Percentiles rank a stretch among this genome's conserved stretches.
Evolutionary conservation across 2,329 filamentous ascomycete genomes (phyloP).

Genomic region (Trichoderma sp.): DNA sequence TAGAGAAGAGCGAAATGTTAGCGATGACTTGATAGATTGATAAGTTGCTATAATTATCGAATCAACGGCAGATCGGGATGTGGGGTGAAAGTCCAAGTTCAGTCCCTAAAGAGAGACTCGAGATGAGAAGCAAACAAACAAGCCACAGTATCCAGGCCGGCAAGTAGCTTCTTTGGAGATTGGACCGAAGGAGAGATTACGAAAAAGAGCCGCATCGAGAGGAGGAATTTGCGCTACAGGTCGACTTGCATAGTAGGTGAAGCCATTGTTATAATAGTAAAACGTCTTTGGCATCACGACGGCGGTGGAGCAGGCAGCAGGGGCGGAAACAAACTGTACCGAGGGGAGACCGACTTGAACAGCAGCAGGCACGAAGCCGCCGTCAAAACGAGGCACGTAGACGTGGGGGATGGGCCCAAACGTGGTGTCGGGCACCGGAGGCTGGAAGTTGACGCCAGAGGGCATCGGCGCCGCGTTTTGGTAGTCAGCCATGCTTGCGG

Average conservation of each 20-base stretch:
- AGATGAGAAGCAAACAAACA: not conserved
- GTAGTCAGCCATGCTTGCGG: conserved; percentile 43
- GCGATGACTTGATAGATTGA: not conserved
- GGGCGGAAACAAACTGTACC: conserved; percentile 34
- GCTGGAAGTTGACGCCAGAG: conserved; percentile 56
- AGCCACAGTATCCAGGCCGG: not conserved
- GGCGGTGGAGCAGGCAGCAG: conserved; percentile 33
- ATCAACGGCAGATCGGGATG: not conserved
- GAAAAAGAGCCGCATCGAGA: not conserved
- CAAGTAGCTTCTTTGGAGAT: not conserved
- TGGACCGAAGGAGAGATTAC: not conserved
- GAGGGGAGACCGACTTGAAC: conserved; percentile 40
- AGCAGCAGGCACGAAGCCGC: conserved; percentile 32
- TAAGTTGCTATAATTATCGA: too few relatives aligned
- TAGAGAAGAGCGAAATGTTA: conserved; percentile 29
- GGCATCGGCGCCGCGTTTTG: conserved; percentile 46
- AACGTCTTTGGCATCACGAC: conserved; percentile 39
- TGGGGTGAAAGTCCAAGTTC: not conserved
- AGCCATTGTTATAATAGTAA: conserved; percentile 36
- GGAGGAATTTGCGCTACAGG: conserved; percentile 14
- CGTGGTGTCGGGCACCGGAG: conserved; percentile 59
- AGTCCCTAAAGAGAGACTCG: not conserved
- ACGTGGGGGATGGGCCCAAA: conserved; percentile 57
- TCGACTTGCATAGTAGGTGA: conserved; percentile 46
- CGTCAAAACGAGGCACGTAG: conserved; percentile 58